Conservation (phyloP, 2,329 filamentous ascomycete genomes). For the Ophiostoma himal-ulmi region DNA sequence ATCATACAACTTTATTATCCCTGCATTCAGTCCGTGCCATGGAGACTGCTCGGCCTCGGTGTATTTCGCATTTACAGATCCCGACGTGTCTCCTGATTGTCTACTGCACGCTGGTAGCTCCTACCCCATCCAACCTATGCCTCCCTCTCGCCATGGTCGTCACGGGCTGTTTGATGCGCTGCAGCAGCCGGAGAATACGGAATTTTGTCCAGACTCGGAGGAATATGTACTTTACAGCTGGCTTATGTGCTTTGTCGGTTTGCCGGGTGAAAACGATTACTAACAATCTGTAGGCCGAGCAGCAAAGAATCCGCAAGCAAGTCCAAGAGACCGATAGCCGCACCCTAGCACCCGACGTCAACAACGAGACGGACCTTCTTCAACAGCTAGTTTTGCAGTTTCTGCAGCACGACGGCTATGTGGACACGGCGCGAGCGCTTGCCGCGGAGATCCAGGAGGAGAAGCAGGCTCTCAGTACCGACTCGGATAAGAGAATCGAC, state of each 20-base stretch:
- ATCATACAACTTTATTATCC: background rate
- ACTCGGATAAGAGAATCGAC: constrained; percentile 46
- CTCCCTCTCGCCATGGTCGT: constrained; percentile 6
- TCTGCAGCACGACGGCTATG: constrained; percentile 88
- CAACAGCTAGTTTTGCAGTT: constrained; percentile 81
- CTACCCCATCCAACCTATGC: background rate
- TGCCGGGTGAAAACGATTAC: background rate
- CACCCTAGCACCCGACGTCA: constrained; percentile 55
- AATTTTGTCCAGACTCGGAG: background rate
- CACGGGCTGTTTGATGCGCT: background rate
- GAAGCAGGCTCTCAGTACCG: constrained; percentile 60
- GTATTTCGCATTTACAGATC: background rate
- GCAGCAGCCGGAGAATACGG: too few species aligned
- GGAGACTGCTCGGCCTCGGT: background rate
- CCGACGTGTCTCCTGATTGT: background rate
- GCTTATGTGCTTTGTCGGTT: background rate
- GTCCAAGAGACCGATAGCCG: constrained; percentile 54
- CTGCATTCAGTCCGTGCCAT: background rate
- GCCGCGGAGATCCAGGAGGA: constrained; percentile 72
- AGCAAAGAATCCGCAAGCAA: constrained; percentile 50
- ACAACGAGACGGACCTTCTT: constrained; percentile 69
- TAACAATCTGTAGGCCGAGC: constrained; percentile 47
- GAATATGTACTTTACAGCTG: background rate
- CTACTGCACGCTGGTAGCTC: background rate
- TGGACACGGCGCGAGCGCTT: constrained; percentile 87